These are phyloP conservation scores for Hypoxylon sp. DNA, from an alignment of 2,329 filamentous ascomycete species.

Conservation along the genomic window DNA sequence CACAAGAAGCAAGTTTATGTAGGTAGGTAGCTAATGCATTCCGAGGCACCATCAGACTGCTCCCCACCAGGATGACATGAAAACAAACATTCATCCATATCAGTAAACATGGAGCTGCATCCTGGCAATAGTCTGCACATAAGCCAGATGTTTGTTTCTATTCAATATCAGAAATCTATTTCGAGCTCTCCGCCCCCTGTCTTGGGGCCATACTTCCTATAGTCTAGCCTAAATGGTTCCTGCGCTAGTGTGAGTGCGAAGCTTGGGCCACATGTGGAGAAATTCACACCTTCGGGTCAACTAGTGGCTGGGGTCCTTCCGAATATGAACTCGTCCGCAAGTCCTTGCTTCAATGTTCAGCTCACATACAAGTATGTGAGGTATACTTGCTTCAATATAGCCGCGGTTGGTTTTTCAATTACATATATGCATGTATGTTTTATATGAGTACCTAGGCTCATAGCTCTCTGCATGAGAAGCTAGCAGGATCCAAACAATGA, in stretches of 20 bases:
- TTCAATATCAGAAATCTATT: conserved; percentile 9
- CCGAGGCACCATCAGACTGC: conserved; percentile 8
- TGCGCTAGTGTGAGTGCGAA: conserved; percentile 37
- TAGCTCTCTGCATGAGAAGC: not conserved
- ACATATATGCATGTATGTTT: not conserved
- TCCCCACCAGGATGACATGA: not conserved
- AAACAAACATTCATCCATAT: conserved; percentile 16
- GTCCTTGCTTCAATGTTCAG: not conserved
- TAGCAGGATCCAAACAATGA: not conserved
- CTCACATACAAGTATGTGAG: not conserved
- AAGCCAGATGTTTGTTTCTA: conserved; percentile 9
- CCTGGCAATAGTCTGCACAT: conserved; percentile 2
- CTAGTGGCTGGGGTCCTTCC: conserved; percentile 23
- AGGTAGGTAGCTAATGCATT: conserved; percentile 13
- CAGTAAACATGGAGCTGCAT: not conserved
- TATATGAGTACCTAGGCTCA: not conserved
- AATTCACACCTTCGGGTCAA: conserved; percentile 17
- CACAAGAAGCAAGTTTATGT: conserved; percentile 4
- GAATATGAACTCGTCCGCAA: conserved; percentile 15
- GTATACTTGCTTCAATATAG: not conserved
- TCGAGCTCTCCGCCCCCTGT: conserved; percentile 6
- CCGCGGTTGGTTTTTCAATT: not conserved
- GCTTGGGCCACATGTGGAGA: conserved; percentile 33
- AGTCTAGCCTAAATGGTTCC: conserved; percentile 34
- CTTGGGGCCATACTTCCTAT: conserved; percentile 8